A percentile compares a stretch with the other conserved stretches of the same genome.
Conservation (phyloP, 805 yeast genomes). For the Monosporozyma siamensis region DNA sequence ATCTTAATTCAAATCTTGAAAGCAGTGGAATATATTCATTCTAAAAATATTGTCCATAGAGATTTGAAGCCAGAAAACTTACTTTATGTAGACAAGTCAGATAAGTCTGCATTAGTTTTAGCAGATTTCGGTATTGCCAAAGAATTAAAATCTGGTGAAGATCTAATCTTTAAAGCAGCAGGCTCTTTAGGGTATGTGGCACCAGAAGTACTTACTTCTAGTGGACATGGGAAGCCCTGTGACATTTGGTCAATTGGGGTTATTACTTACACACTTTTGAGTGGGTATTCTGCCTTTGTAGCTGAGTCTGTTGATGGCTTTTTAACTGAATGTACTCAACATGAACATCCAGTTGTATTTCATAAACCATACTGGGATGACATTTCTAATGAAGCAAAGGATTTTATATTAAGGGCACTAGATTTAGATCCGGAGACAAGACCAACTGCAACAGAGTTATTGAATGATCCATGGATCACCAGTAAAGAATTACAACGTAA, state of each 20-base stretch:
- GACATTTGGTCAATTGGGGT: slow-evolving; percentile 96
- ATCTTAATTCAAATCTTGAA: slow-evolving; percentile 65
- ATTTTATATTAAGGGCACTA: slow-evolving; percentile 63
- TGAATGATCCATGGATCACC: slow-evolving; percentile 70
- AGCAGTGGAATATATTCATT: slow-evolving; percentile 74
- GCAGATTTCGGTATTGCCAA: slow-evolving; percentile 97
- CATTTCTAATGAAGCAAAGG: slow-evolving; percentile 71
- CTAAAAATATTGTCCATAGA: slow-evolving; percentile 74
- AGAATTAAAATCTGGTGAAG: slow-evolving; percentile 49
- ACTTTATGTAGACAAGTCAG: slow-evolving; percentile 49
- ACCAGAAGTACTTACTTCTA: slow-evolving; percentile 76
- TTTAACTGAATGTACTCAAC: slow-evolving; percentile 61
- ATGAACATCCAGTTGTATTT: slow-evolving; percentile 66
- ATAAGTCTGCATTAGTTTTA: slow-evolving; percentile 63
- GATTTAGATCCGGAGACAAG: slow-evolving; percentile 58
- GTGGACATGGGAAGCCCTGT: slow-evolving; percentile 91
- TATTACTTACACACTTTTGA: slow-evolving; percentile 76
- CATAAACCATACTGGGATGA: slow-evolving; percentile 81
- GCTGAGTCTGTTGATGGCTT: slow-evolving; percentile 78
- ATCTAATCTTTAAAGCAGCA: slow-evolving; percentile 60
- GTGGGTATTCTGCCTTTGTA: slow-evolving; percentile 88
- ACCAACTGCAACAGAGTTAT: slow-evolving; percentile 55
- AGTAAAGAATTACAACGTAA: slow-evolving; percentile 35
- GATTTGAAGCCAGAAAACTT: slow-evolving; percentile 93
- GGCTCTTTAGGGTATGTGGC: slow-evolving; percentile 97